A percentile compares a stretch with the other conserved stretches of the same genome.
Conservation (phyloP, 192 early-diverging fungal species). For the Gigaspora rosea region DNA sequence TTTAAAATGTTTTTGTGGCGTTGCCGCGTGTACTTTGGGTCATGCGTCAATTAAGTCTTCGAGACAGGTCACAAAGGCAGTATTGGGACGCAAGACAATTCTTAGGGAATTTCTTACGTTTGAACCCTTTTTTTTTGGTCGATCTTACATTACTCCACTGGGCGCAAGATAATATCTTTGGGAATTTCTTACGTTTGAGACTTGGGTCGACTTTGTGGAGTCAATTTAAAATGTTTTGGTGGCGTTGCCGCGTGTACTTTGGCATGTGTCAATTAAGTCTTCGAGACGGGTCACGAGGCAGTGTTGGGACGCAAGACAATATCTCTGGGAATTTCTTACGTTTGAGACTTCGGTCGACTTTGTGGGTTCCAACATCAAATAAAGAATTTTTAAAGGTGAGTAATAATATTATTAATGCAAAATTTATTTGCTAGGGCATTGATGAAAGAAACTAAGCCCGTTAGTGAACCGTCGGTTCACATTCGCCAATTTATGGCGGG, state of each 20-base stretch:
- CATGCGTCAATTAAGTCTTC: conserved; percentile 27
- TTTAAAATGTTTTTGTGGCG: conserved; percentile 4
- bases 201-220: conserved; percentile 15
- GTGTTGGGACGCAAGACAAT: conserved; percentile 13
- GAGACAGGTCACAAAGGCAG: conserved; percentile 17
- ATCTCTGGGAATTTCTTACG: conserved; percentile 9
- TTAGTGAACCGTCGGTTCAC: conserved; percentile 7
- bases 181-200: background rate
- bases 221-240: background rate
- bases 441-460: conserved; percentile 22
- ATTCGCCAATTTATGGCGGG: conserved; percentile 13
- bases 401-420: background rate
- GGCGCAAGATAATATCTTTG: too few species aligned
- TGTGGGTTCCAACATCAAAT: conserved; percentile 5
- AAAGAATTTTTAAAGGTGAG: background rate
- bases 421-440: conserved; percentile 4
- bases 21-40: conserved; percentile 8
- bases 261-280: conserved; percentile 25
- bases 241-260: conserved; percentile 10
- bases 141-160: too few species aligned
- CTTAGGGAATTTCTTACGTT: conserved; percentile 9
- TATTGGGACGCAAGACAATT: conserved; percentile 11
- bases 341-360: conserved; percentile 21
- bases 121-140: too few species aligned
- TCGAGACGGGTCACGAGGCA: conserved; percentile 16